Conservation (phyloP, 2,329 filamentous ascomycete species). For the Talaromyces sp. region DNA sequence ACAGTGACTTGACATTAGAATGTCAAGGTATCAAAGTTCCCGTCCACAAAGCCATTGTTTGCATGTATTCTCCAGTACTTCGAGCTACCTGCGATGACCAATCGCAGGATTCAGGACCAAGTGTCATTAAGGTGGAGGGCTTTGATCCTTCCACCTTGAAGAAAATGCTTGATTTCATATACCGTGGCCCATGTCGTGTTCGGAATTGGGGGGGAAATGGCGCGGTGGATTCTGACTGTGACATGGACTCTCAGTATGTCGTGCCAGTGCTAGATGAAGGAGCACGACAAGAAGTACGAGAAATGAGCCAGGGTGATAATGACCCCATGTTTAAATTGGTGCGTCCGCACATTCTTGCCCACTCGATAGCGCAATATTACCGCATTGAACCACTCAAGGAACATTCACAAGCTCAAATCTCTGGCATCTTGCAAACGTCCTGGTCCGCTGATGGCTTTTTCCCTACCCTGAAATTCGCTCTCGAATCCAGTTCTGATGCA, state of each 20-base stretch:
- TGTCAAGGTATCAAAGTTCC: slow-evolving; percentile 5
- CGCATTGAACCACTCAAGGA: slow-evolving; percentile 7
- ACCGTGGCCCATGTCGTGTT: not conserved
- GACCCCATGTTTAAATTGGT: not conserved
- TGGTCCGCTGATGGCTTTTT: slow-evolving; percentile 7
- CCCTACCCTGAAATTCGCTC: not conserved
- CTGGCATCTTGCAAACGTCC: not conserved
- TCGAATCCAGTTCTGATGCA: not conserved
- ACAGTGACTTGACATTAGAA: slow-evolving; percentile 9
- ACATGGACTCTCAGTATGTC: not conserved
- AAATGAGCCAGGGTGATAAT: not conserved
- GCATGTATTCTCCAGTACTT: slow-evolving; percentile 6
- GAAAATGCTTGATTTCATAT: slow-evolving; percentile 7
- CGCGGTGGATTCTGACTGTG: not conserved
- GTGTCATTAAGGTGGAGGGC: slow-evolving; percentile 5
- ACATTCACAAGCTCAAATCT: slow-evolving; percentile 5
- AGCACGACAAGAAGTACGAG: not conserved
- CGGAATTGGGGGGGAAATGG: not conserved
- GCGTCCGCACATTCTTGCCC: slow-evolving; percentile 2
- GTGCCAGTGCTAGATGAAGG: not conserved
- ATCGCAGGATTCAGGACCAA: slow-evolving; percentile 9
- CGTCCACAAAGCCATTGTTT: slow-evolving; percentile 9
- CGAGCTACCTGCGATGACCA: slow-evolving; percentile 3
- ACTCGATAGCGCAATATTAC: slow-evolving; percentile 15
- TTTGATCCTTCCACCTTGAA: slow-evolving; percentile 5